Evolutionary conservation across 2,329 filamentous ascomycete species (phyloP), one percentile per base, ranked within the genome.

Genomic region (Paradendryphiella salina): DNA sequence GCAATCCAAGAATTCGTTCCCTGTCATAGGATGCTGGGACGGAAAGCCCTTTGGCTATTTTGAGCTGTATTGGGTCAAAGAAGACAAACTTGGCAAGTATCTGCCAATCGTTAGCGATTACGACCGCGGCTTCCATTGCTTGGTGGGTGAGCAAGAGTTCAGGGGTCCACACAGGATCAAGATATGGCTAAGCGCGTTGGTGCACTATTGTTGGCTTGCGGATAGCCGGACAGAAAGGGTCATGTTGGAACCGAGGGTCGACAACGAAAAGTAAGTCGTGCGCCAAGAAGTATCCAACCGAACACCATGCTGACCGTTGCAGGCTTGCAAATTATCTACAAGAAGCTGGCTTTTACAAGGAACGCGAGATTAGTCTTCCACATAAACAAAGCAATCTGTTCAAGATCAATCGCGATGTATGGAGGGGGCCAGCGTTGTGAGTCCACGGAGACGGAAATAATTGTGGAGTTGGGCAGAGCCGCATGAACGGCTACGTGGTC

Each of bases 21-120:
- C 94, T 0, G 90, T 87, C 0, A 93, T 97, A 54, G 94, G 89
- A 0, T 86, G 91, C 69, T 99, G 93, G 89, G 90, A 97, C 63
- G 92, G 90, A 9, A 87, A 93, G 53, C 93, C 93, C 0, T 99
- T 97, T 75, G 94, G 91, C 0, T 99, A 95, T 71, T 96, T 99
- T 69, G 94, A 99, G 76, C 82, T 99, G 28, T 99, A 99, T 76
- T 99, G 94, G 93, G 90, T 94, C 3, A 96, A 96, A 66, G 94
- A 99, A 70, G 94, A 97, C 66, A 76, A 79, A 0, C 72, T 99
- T 0, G 90, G 89, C 0, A 82, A 80, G 39, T 80, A 90, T 57
- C 73, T 95, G 0, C 80, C 80, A 17, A 80, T 82, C 3, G 84
- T 85, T 0, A 83, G 82, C 6, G 89, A 96, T 64, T 97, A 88